Percentiles rank a stretch among this genome's conserved stretches.
Evolutionary conservation across 768 basidiomycete species (phyloP).

Genomic region (Galerina marginata): DNA sequence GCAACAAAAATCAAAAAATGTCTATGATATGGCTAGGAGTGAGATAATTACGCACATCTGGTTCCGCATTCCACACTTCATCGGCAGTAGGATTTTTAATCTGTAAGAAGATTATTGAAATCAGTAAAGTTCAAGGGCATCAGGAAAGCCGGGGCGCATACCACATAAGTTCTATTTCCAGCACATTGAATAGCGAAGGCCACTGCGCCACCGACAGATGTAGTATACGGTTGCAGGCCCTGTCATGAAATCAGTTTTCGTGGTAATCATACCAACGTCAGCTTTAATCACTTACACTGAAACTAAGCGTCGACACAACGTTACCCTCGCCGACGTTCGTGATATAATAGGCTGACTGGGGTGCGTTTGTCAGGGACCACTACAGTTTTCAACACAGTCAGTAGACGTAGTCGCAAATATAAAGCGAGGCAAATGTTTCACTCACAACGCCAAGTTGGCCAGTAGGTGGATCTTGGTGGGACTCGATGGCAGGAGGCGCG

Average conservation of each 20-base stretch:
- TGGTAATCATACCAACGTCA: too few species aligned
- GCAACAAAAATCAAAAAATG: not conserved
- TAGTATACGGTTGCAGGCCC: conserved; percentile 4
- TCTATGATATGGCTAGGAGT: not conserved
- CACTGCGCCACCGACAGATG: not conserved
- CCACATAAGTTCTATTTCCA: conserved; percentile 6
- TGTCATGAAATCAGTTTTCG: too few species aligned
- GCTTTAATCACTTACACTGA: not conserved
- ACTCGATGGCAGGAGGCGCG: conserved; percentile 4
- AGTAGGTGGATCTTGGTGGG: not conserved
- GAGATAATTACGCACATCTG: conserved; percentile 1
- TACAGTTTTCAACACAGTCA: not conserved
- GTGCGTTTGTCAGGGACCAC: conserved; percentile 5
- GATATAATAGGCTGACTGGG: conserved; percentile 7
- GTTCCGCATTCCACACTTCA: conserved; percentile 9
- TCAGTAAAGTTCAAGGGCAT: not conserved
- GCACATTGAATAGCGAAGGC: conserved; percentile 12
- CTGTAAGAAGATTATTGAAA: not conserved
- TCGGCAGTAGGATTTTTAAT: conserved; percentile 9
- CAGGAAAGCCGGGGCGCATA: not conserved
- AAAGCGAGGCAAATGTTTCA: too few species aligned
- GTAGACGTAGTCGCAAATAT: not conserved
- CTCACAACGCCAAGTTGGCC: conserved; percentile 8
- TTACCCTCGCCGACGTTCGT: conserved; percentile 4
- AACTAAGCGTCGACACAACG: conserved; percentile 1